Conservation (phyloP, 768 basidiomycete species). For the Auriscalpium vulgare region DNA sequence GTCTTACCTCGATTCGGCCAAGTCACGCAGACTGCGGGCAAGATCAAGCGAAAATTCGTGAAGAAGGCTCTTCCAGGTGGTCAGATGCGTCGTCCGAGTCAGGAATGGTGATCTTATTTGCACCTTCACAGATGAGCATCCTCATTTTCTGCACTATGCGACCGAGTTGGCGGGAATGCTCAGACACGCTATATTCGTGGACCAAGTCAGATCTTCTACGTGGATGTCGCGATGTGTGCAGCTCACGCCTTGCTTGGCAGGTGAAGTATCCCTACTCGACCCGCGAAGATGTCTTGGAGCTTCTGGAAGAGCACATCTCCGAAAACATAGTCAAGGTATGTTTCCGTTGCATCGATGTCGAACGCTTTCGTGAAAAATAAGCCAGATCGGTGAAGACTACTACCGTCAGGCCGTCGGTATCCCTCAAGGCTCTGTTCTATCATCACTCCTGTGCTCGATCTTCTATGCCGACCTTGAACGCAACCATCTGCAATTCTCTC, state of each 20-base stretch:
- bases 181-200: constrained; percentile 76
- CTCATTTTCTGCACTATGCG: constrained; percentile 68
- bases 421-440: constrained; percentile 96
- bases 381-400: constrained; percentile 70
- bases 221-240: background rate
- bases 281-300: constrained; percentile 52
- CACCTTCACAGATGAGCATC: constrained; percentile 52
- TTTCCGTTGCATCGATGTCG: too few species aligned
- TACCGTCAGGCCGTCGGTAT: constrained; percentile 92
- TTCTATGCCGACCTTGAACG: constrained; percentile 91
- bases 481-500: constrained; percentile 41
- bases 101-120: too few species aligned
- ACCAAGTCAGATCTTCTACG: constrained; percentile 46
- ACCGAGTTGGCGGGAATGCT: constrained; percentile 54
- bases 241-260: constrained; percentile 18
- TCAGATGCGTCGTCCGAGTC: constrained; percentile 18
- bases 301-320: constrained; percentile 85
- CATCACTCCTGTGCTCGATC: constrained; percentile 85
- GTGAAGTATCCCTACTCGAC: constrained; percentile 48
- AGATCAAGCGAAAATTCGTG: constrained; percentile 46
- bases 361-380: background rate
- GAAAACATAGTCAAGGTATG: constrained; percentile 86
- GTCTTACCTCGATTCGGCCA: constrained; percentile 64
- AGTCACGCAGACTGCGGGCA: constrained; percentile 47
- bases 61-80: constrained; percentile 65